phyloP scores from a whole-genome alignment of 768 basidiomycete species.

The Galerina marginata region DNA sequence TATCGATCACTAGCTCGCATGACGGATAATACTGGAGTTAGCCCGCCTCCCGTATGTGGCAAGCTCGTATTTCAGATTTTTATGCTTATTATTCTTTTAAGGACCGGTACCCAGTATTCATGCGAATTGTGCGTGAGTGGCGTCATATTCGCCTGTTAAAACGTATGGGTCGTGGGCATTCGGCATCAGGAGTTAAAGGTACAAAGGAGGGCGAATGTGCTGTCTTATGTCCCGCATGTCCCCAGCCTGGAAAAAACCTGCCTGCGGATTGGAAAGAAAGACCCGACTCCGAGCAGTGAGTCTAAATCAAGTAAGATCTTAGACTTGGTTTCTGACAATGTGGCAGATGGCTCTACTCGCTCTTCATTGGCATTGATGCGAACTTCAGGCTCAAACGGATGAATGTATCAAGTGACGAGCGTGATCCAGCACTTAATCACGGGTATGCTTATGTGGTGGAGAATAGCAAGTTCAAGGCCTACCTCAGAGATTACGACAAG shows the following conservation, averaged over 20 bases:
- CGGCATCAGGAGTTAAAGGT: too few relatives aligned
- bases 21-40: too few relatives aligned
- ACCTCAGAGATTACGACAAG: slow-evolving; percentile 20
- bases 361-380: slow-evolving; percentile 34
- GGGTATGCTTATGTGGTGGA: slow-evolving; percentile 34
- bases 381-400: slow-evolving; percentile 37
- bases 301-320: not conserved
- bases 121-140: too few relatives aligned
- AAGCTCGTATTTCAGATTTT: too few relatives aligned
- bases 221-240: too few relatives aligned
- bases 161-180: too few relatives aligned
- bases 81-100: too few relatives aligned
- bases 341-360: slow-evolving; percentile 35
- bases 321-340: slow-evolving; percentile 3
- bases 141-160: too few relatives aligned
- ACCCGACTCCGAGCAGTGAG: slow-evolving; percentile 15
- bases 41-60: too few relatives aligned
- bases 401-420: slow-evolving; percentile 27
- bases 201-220: too few relatives aligned
- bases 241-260: slow-evolving; percentile 25
- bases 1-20: too few relatives aligned
- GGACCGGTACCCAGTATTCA: too few relatives aligned
- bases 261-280: slow-evolving; percentile 16
- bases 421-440: slow-evolving; percentile 32
- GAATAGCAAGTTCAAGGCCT: slow-evolving; percentile 19